Evolutionary conservation across 306 rosid genomes (phyloP), one percentile per base, ranked within the genome.

Genomic region (Prunus mira): DNA sequence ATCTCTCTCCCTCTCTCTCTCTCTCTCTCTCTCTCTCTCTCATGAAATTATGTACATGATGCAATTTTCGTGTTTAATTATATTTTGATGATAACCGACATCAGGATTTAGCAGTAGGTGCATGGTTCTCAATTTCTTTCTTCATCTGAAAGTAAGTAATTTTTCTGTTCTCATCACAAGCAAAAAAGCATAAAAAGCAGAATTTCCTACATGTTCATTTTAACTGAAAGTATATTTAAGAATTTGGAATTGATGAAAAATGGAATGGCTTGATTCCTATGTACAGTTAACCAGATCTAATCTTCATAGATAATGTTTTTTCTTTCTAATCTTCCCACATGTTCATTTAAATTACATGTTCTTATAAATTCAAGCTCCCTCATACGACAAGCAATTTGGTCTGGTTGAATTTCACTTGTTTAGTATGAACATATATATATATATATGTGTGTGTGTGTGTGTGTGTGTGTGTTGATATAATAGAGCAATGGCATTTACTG

Each of bases 11-110:
- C 25, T 63, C 28, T 46, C 27, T 52, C 71, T 45, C 25, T 30
- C 41, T 71, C 66, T 68, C 24, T 12, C 64, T 57, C 63, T 84
- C 46, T 63, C 38, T 46, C 57, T 56, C 77, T 25, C 61, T 27
- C 65, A 32, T 38, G 43, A 0, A 38, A 38, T 6, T 38, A 38
- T 6, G 20, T 18, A 38, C 6, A 10, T 28, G 64, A 71, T 71
- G 32, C 45, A 56, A 30, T 9, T 55, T 54, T 72, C 14, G 0
- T 67, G n/a, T 41, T 27, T 6, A 30, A 18, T 30, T 64, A 32
- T 32, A 38, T 32, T 24, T 32, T 30, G 9, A 30, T 64, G 46
- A 17, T 32, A 32, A 67, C 56, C 12, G 9, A 12, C 32, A 67
- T 24, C 32, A 69, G 27, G 30, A 8, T 54, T 52, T 34, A 24